These are phyloP conservation scores for Phytophthora pinifolia DNA, from an alignment of 352 stramenopile genomes.

Conservation along the genomic window DNA sequence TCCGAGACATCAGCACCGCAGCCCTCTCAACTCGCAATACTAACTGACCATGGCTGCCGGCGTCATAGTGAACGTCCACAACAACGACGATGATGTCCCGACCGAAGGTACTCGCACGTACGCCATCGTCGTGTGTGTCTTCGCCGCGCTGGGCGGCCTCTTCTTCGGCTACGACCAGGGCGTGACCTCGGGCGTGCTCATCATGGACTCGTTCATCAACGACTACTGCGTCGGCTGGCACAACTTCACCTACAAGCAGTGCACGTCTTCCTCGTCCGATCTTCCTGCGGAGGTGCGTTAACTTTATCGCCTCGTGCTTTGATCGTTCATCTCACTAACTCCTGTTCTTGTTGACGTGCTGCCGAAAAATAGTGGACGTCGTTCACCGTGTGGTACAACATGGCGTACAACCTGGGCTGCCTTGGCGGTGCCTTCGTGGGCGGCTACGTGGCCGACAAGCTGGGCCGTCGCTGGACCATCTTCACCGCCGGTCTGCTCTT, in stretches of 20 bases:
- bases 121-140: slow-evolving; percentile 19
- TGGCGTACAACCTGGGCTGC: slow-evolving; percentile 15
- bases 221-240: slow-evolving; percentile 25
- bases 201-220: slow-evolving; percentile 35
- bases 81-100: background rate
- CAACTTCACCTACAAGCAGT: slow-evolving; percentile 11
- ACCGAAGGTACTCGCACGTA: slow-evolving; percentile 26
- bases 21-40: too few relatives aligned
- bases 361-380: too few relatives aligned
- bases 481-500: slow-evolving; percentile 40
- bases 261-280: slow-evolving; percentile 1
- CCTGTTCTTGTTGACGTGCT: too few relatives aligned
- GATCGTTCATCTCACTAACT: too few relatives aligned
- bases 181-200: slow-evolving; percentile 25
- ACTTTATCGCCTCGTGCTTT: too few relatives aligned
- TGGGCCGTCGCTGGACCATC: slow-evolving; percentile 34
- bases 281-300: background rate
- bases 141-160: slow-evolving; percentile 8
- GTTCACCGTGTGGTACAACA: slow-evolving; percentile 23
- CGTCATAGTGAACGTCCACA: too few relatives aligned
- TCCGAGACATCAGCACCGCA: too few relatives aligned
- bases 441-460: slow-evolving; percentile 14
- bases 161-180: slow-evolving; percentile 11
- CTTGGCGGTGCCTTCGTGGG: slow-evolving; percentile 6
- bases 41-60: too few relatives aligned